A percentile compares a stretch with the other conserved stretches of the same genome.
Conservation (phyloP, 208 protist species). For the Trypanosoma mega region DNA sequence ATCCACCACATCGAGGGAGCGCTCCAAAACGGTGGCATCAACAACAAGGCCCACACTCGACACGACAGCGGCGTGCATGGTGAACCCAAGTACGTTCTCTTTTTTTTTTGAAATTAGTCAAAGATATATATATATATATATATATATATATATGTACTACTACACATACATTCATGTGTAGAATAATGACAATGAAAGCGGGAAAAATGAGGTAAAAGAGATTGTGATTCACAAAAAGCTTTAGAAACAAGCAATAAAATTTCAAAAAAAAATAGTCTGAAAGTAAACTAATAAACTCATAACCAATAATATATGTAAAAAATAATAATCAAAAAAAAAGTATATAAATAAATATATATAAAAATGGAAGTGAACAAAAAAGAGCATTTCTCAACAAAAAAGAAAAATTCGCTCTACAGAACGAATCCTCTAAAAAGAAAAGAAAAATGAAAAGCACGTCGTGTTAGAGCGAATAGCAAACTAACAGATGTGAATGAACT, state of each 20-base stretch:
- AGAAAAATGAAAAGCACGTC: too few relatives aligned
- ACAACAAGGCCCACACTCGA: conserved; percentile 42
- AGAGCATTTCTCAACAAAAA: background rate
- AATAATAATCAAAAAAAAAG: conserved; percentile 1
- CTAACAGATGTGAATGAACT: too few relatives aligned
- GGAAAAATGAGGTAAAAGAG: conserved; percentile 11
- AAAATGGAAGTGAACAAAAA: background rate
- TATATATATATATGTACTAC: conserved; percentile 21
- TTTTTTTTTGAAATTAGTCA: conserved; percentile 5
- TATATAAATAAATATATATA: conserved; percentile 10
- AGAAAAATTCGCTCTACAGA: background rate
- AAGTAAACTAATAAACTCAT: background rate
- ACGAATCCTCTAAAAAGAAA: background rate
- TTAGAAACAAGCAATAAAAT: background rate
- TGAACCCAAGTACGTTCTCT: background rate
- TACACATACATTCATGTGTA: conserved; percentile 14
- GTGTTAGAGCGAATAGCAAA: too few relatives aligned
- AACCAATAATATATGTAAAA: background rate
- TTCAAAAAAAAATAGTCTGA: background rate
- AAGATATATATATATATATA: conserved; percentile 12
- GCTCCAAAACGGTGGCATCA: conserved; percentile 33
- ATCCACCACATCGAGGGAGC: conserved; percentile 24
- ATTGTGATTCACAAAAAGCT: background rate
- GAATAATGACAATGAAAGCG: conserved; percentile 7
- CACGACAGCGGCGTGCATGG: conserved; percentile 41